phyloP scores from a whole-genome alignment of 2,329 filamentous ascomycete genomes.

The Davidsoniella eucalypti region DNA sequence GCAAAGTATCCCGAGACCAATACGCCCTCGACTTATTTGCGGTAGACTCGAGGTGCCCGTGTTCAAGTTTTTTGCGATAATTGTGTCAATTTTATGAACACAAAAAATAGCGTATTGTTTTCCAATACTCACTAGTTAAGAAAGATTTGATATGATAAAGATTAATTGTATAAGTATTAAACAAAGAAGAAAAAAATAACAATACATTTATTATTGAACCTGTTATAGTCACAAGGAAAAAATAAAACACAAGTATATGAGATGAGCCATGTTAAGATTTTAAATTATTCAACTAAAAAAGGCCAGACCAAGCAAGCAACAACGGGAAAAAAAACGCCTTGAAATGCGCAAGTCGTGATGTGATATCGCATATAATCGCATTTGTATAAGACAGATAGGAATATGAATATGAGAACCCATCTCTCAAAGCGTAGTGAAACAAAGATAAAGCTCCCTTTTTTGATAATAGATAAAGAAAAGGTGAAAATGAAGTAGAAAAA shows the following conservation, averaged over 20 bases:
- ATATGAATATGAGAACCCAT: background rate
- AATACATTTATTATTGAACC: background rate
- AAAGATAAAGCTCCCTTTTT: background rate
- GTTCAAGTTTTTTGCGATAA: no score
- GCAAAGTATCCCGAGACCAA: no score
- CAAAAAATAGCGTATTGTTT: no score
- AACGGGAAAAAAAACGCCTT: background rate
- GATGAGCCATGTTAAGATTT: background rate
- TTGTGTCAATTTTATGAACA: no score
- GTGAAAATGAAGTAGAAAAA: conserved; percentile 1
- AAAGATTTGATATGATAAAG: background rate
- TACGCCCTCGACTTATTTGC: no score
- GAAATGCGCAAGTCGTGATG: background rate
- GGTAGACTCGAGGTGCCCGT: no score
- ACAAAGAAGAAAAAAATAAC: background rate
- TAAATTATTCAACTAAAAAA: background rate
- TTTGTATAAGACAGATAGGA: no score
- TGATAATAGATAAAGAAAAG: background rate
- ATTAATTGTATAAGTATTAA: background rate
- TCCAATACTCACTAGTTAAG: background rate
- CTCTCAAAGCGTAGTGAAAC: background rate
- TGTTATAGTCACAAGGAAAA: no score
- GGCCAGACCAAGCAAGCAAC: background rate
- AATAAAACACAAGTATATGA: background rate
- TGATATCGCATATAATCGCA: no score